These are phyloP conservation scores for Botrytis squamosa DNA, from an alignment of 2,329 filamentous ascomycete genomes.

Conservation along the genomic window DNA sequence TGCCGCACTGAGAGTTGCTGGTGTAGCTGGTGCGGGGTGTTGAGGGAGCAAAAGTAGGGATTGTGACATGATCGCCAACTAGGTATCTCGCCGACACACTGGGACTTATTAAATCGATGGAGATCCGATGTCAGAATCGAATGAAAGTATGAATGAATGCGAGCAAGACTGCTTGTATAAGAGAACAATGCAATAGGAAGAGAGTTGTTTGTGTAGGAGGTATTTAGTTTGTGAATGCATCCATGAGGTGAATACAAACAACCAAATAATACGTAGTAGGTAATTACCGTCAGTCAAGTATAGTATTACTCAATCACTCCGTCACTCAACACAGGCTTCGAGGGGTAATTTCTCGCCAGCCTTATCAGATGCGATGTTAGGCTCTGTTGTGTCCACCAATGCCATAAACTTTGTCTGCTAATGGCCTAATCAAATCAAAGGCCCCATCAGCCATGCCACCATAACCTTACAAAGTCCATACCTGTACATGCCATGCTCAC, in stretches of 20 bases:
- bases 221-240: not conserved
- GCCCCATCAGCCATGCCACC: not conserved
- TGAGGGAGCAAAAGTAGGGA: slow-evolving; percentile 63
- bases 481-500: no score
- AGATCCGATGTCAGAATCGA: not conserved
- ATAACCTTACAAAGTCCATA: not conserved
- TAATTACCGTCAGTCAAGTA: no score
- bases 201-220: not conserved
- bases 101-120: not conserved
- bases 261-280: no score
- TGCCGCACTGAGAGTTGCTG: slow-evolving; percentile 53
- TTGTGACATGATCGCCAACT: slow-evolving; percentile 33
- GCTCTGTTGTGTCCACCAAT: not conserved
- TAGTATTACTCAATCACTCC: no score
- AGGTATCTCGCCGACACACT: slow-evolving; percentile 1
- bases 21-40: slow-evolving; percentile 56
- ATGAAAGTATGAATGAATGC: not conserved
- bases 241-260: no score
- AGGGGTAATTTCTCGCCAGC: not conserved
- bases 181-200: not conserved
- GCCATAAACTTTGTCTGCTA: not conserved
- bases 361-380: slow-evolving; percentile 1
- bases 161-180: not conserved
- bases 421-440: not conserved
- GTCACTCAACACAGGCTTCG: not conserved